phyloP scores from a whole-genome alignment of 495 filamentous ascomycete species.

The Neurospora sp. region DNA sequence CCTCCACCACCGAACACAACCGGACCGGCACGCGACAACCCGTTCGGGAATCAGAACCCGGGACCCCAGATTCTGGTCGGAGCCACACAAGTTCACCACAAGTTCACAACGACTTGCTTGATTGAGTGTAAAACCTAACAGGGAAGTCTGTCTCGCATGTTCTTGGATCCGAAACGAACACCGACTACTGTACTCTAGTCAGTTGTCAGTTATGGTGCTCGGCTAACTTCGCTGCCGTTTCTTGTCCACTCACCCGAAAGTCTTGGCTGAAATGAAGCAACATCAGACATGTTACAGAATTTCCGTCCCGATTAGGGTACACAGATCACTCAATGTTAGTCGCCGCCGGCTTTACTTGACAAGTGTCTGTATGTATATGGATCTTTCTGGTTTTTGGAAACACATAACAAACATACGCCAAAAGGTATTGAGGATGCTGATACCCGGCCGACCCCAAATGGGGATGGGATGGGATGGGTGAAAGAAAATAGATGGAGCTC shows the following conservation, averaged over 20 bases:
- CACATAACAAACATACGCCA: neutral
- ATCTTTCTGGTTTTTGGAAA: neutral
- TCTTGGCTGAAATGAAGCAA: neutral
- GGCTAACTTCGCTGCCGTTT: neutral
- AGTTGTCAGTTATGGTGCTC: neutral
- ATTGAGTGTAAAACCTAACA: neutral
- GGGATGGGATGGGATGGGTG: neutral
- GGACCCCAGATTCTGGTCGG: neutral
- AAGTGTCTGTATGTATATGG: too few species aligned
- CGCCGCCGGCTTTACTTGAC: too few species aligned
- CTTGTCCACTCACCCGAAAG: neutral
- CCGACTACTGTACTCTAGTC: neutral
- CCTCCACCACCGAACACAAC: neutral
- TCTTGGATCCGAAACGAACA: neutral
- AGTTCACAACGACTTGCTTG: neutral
- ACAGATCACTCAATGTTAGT: neutral
- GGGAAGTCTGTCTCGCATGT: neutral
- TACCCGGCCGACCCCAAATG: neutral
- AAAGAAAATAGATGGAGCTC: constrained; percentile 3
- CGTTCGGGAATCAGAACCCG: neutral
- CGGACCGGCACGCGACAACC: neutral
- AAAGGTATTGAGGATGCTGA: neutral
- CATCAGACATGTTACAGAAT: neutral
- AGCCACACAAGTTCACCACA: neutral
- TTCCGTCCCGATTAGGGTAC: neutral